Evolutionary conservation across 2,329 filamentous ascomycete genomes (phyloP).

Genomic region (Dactylonectria estremocensis): DNA sequence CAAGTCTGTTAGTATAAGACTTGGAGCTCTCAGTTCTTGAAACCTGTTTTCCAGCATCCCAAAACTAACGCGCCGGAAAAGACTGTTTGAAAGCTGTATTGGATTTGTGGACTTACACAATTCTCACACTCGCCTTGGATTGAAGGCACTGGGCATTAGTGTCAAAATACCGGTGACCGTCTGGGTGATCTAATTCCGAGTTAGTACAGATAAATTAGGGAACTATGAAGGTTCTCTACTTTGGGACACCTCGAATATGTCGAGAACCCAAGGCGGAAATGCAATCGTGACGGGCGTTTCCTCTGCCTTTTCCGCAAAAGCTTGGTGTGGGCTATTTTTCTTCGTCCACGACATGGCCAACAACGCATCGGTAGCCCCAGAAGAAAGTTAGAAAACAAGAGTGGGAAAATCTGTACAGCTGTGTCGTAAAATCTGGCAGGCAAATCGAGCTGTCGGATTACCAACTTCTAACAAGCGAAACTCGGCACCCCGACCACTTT

Average conservation of each 20-base stretch:
- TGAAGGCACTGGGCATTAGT: conserved; percentile 40
- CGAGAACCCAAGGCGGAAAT: conserved; percentile 47
- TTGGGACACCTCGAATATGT: conserved; percentile 46
- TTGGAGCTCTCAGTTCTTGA: too few relatives aligned
- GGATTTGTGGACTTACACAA: conserved; percentile 46
- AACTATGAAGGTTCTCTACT: conserved; percentile 32
- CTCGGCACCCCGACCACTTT: background rate
- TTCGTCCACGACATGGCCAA: conserved; percentile 48
- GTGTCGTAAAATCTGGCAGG: background rate
- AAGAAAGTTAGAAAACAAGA: background rate
- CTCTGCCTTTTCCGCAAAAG: conserved; percentile 44
- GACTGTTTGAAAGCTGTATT: too few relatives aligned
- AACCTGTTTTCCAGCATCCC: too few relatives aligned
- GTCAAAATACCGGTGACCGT: conserved; percentile 47
- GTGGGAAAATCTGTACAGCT: background rate
- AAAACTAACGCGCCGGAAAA: too few relatives aligned
- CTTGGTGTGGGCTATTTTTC: conserved; percentile 43
- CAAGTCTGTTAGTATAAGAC: too few relatives aligned
- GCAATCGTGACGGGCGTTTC: conserved; percentile 35
- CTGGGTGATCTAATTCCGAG: conserved; percentile 38
- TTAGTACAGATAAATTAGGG: conserved; percentile 22
- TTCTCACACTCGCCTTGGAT: conserved; percentile 44
- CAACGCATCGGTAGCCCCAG: background rate
- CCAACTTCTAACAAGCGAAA: background rate
- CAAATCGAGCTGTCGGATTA: background rate